Conservation (phyloP, 1,284 basidiomycete genomes). For the Boletellus sp. region DNA sequence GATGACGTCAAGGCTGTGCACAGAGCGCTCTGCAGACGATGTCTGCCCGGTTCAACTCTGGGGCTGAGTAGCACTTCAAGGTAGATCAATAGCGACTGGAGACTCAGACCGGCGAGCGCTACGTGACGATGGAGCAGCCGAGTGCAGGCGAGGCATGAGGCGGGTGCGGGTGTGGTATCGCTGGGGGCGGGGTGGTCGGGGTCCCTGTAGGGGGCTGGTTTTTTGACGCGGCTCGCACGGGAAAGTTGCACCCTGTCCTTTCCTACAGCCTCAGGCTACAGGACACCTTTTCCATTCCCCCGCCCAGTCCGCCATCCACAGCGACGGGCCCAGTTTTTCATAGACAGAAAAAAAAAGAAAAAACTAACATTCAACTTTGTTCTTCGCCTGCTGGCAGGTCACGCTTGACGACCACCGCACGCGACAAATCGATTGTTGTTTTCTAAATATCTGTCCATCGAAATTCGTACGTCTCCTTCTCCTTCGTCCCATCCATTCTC, state of each 20-base stretch:
- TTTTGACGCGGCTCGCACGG: conserved; percentile 35
- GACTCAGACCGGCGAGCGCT: no score
- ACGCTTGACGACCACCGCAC: conserved; percentile 77
- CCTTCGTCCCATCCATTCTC: conserved; percentile 20
- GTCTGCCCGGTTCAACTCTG: background rate
- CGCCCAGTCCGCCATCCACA: conserved; percentile 29
- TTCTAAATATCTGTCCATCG: conserved; percentile 41
- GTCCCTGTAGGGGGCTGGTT: conserved; percentile 28
- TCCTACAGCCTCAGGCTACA: conserved; percentile 38
- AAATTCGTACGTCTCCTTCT: conserved; percentile 37
- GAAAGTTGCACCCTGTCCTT: conserved; percentile 33
- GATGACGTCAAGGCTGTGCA: conserved; percentile 4
- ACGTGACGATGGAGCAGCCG: no score
- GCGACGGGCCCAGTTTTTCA: conserved; percentile 31
- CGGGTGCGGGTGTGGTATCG: conserved; percentile 5
- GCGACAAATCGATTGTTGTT: conserved; percentile 44
- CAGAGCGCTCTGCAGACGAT: background rate
- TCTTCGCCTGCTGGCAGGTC: conserved; percentile 87
- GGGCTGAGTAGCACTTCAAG: no score
- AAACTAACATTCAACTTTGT: conserved; percentile 26
- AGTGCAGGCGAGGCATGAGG: conserved; percentile 1
- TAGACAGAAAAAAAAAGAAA: conserved; percentile 33
- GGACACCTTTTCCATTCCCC: conserved; percentile 22
- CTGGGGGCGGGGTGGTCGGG: conserved; percentile 23
- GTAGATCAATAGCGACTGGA: no score